These are phyloP conservation scores for Protomyces pachydermus DNA, from an alignment of 1,139 yeast species.

Conservation along the genomic window DNA sequence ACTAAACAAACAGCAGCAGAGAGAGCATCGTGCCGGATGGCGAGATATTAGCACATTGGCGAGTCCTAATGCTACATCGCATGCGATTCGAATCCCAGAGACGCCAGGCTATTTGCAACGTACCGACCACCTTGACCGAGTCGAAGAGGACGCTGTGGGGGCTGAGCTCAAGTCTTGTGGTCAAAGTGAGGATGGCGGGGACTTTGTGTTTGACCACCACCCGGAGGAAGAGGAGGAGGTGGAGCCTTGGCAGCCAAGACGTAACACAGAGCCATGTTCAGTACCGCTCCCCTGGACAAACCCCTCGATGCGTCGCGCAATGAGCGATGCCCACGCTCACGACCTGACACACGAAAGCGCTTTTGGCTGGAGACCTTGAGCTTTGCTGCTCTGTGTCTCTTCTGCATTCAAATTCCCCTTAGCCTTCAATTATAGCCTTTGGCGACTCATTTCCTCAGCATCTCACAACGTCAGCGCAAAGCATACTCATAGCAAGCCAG, in stretches of 20 bases:
- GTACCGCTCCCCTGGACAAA: not conserved
- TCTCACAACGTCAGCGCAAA: too few species aligned
- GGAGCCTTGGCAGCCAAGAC: not conserved
- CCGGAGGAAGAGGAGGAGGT: not conserved
- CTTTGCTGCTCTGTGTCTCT: too few species aligned
- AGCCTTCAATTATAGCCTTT: too few species aligned
- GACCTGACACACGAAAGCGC: too few species aligned
- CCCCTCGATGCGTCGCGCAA: too few species aligned
- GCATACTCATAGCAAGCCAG: too few species aligned
- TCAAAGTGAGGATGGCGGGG: not conserved
- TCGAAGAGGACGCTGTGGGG: not conserved
- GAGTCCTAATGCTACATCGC: not conserved
- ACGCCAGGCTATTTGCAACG: not conserved
- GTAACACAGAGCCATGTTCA: not conserved
- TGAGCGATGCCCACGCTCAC: too few species aligned
- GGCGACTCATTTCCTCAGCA: too few species aligned
- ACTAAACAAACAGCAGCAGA: not conserved
- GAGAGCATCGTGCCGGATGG: not conserved
- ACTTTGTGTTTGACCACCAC: not conserved
- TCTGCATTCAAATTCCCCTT: too few species aligned
- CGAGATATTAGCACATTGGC: not conserved
- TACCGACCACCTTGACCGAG: not conserved
- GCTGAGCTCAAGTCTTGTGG: not conserved
- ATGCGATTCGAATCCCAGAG: not conserved
- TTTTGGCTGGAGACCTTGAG: too few species aligned